Evolutionary conservation across 2,329 filamentous ascomycete genomes (phyloP).

Genomic region (Ophiostoma ulmi): DNA sequence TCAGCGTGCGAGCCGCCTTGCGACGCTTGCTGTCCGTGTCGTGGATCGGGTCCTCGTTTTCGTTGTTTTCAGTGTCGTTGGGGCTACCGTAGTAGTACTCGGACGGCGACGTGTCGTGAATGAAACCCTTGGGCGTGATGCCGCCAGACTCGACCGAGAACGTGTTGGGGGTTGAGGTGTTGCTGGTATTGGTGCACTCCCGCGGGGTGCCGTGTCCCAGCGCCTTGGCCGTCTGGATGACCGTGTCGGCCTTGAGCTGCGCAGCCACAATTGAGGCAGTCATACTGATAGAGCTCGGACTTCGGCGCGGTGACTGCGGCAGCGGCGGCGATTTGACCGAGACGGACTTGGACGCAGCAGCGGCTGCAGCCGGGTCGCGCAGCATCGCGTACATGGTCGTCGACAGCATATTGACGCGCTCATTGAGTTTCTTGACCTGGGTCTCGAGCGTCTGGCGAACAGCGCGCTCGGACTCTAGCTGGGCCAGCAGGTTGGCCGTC

Average conservation of each 20-base stretch:
- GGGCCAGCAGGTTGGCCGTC: slow-evolving; percentile 46
- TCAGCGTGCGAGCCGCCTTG: slow-evolving; percentile 59
- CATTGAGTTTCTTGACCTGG: slow-evolving; percentile 50
- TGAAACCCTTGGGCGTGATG: slow-evolving; percentile 40
- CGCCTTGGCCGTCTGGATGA: slow-evolving; percentile 23
- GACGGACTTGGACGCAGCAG: slow-evolving; percentile 28
- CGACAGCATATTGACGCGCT: slow-evolving; percentile 46
- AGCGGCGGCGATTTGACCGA: background rate
- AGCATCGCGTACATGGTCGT: slow-evolving; percentile 39
- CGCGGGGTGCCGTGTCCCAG: slow-evolving; percentile 17
- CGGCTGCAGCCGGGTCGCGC: slow-evolving; percentile 32
- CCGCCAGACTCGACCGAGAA: slow-evolving; percentile 28
- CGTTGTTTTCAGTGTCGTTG: slow-evolving; percentile 33
- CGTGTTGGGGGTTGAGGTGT: background rate
- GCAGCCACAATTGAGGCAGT: slow-evolving; percentile 3
- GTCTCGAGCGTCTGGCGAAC: slow-evolving; percentile 52
- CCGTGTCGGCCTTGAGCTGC: slow-evolving; percentile 21
- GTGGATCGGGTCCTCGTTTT: slow-evolving; percentile 25
- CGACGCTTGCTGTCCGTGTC: slow-evolving; percentile 36
- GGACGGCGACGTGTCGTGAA: slow-evolving; percentile 31
- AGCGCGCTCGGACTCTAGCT: slow-evolving; percentile 54
- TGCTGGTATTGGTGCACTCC: background rate
- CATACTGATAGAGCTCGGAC: slow-evolving; percentile 21
- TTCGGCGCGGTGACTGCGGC: slow-evolving; percentile 28
- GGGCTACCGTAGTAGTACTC: slow-evolving; percentile 25